phyloP scores from a whole-genome alignment of 176 grass and related monocot genomes.

The Hordeum vulgare region DNA sequence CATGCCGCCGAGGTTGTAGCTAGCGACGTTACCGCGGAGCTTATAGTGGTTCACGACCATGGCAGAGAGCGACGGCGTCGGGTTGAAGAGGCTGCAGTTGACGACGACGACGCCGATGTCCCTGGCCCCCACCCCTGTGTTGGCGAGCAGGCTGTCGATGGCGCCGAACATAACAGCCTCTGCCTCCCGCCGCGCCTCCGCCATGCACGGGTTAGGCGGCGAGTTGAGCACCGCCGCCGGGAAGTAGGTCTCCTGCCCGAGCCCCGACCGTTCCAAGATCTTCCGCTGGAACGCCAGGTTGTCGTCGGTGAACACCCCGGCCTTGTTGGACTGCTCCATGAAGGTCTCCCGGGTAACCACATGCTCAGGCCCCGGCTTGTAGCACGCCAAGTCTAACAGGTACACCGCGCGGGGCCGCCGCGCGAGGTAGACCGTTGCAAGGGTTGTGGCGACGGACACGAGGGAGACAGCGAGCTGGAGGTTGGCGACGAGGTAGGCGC shows the following conservation, averaged over 20 bases:
- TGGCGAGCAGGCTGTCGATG: slow-evolving; percentile 53
- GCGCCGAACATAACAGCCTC: slow-evolving; percentile 91
- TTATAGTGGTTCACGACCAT: slow-evolving; percentile 90
- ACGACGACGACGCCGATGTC: slow-evolving; percentile 75
- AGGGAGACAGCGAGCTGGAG: not conserved
- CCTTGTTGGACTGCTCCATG: slow-evolving; percentile 38
- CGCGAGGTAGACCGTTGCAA: slow-evolving; percentile 11
- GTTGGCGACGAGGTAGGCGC: not conserved
- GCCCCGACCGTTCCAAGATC: slow-evolving; percentile 69
- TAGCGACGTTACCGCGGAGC: slow-evolving; percentile 62
- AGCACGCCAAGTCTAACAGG: slow-evolving; percentile 33
- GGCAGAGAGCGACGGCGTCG: slow-evolving; percentile 76
- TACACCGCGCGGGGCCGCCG: slow-evolving; percentile 19
- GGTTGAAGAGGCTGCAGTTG: slow-evolving; percentile 83
- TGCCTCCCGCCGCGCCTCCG: slow-evolving; percentile 74
- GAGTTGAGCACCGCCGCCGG: slow-evolving; percentile 51
- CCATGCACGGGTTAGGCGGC: slow-evolving; percentile 85
- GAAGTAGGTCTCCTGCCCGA: slow-evolving; percentile 64
- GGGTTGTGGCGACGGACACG: not conserved
- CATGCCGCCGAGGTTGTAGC: slow-evolving; percentile 90
- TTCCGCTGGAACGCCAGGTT: slow-evolving; percentile 79
- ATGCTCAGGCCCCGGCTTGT: not conserved
- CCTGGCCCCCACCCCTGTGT: slow-evolving; percentile 46
- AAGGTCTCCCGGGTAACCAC: slow-evolving; percentile 58
- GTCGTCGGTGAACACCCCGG: slow-evolving; percentile 46